phyloP scores from a whole-genome alignment of 2,329 filamentous ascomycete genomes.

The Aspergillus sp. region DNA sequence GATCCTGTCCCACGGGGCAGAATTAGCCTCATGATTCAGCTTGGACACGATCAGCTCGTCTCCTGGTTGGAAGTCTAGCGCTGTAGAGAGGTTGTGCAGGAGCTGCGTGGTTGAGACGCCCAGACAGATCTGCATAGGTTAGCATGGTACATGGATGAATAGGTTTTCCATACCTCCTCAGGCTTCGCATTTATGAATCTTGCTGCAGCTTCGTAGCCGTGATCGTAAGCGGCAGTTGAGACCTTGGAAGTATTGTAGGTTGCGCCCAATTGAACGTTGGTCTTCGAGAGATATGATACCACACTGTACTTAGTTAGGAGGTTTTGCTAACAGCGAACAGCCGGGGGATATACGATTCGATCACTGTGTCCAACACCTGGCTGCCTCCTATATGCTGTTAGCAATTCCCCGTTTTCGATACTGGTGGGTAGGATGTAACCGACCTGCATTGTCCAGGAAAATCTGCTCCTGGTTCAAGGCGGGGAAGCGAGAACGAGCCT shows the following conservation, averaged over 20 bases:
- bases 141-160: background rate
- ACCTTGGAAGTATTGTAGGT: conserved; percentile 63
- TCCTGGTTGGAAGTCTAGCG: conserved; percentile 55
- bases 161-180: conserved; percentile 58
- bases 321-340: too few relatives aligned
- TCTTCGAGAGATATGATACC: conserved; percentile 64
- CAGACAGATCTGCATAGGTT: conserved; percentile 41
- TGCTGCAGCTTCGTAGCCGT: conserved; percentile 66
- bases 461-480: conserved; percentile 67
- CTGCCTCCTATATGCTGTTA: conserved; percentile 58
- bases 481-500: conserved; percentile 65
- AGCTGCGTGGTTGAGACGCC: conserved; percentile 75
- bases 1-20: conserved; percentile 71
- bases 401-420: background rate
- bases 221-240: conserved; percentile 61
- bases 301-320: conserved; percentile 50
- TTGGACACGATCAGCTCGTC: conserved; percentile 71
- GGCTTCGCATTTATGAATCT: conserved; percentile 68
- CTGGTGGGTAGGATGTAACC: background rate
- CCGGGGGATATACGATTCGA: conserved; percentile 58
- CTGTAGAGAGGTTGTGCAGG: conserved; percentile 67
- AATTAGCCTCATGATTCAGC: conserved; percentile 77
- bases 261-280: conserved; percentile 75
- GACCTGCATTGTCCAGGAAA: conserved; percentile 69
- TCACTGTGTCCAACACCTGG: conserved; percentile 67